These are phyloP conservation scores for Kregervanrija pseudodelftensis DNA, from an alignment of 805 yeast species.

Conservation along the genomic window DNA sequence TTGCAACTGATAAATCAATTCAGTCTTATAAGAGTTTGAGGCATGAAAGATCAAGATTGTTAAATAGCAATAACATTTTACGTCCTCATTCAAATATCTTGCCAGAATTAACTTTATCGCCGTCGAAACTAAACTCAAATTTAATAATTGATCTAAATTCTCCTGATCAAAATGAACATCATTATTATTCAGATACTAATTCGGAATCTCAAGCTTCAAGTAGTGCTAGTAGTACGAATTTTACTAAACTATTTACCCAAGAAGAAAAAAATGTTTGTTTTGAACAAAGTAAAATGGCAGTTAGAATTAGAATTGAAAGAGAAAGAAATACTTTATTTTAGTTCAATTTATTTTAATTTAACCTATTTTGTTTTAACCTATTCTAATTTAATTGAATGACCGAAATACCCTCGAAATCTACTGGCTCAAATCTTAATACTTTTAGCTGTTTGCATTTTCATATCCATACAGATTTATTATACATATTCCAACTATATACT, in stretches of 20 bases:
- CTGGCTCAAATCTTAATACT: background rate
- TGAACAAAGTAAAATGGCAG: slow-evolving; percentile 29
- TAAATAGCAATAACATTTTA: background rate
- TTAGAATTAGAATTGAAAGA: slow-evolving; percentile 28
- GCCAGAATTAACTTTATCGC: slow-evolving; percentile 4
- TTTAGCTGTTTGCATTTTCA: background rate
- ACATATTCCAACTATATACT: background rate
- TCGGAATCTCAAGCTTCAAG: slow-evolving; percentile 11
- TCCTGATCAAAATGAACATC: slow-evolving; percentile 11
- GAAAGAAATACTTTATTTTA: slow-evolving; percentile 15
- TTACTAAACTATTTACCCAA: slow-evolving; percentile 12
- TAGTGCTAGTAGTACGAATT: slow-evolving; percentile 6
- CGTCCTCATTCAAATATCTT: background rate
- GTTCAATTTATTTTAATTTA: background rate
- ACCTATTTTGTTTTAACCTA: background rate
- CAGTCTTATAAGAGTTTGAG: slow-evolving; percentile 12
- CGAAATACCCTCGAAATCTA: background rate
- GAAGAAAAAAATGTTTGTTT: slow-evolving; percentile 22
- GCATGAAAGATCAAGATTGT: slow-evolving; percentile 11
- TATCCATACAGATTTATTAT: background rate
- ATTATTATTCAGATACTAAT: slow-evolving; percentile 13
- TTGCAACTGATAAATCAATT: slow-evolving; percentile 7
- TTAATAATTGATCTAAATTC: slow-evolving; percentile 3
- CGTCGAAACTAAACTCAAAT: slow-evolving; percentile 1
- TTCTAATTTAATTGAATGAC: background rate